phyloP scores from a whole-genome alignment of 352 stramenopile species.

The Pythium biforme region DNA sequence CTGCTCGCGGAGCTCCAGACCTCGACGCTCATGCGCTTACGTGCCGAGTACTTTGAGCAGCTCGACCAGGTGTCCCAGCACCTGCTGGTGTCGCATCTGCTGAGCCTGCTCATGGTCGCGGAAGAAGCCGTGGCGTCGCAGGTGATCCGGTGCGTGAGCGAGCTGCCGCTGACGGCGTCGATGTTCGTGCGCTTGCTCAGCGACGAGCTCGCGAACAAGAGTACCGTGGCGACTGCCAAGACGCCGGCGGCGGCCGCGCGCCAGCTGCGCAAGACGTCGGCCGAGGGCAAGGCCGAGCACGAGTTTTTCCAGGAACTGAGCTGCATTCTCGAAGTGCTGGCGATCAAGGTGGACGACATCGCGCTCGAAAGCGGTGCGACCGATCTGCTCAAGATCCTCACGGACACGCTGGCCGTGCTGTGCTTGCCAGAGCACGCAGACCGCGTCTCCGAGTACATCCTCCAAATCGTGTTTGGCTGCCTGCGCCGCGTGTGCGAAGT shows the following conservation, averaged over 20 bases:
- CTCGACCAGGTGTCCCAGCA: slow-evolving; percentile 56
- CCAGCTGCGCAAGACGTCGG: slow-evolving; percentile 7
- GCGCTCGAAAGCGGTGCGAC: slow-evolving; percentile 29
- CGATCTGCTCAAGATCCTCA: slow-evolving; percentile 51
- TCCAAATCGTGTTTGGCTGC: slow-evolving; percentile 78
- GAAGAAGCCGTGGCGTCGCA: slow-evolving; percentile 60
- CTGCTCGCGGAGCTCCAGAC: slow-evolving; percentile 40
- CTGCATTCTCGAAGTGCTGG: slow-evolving; percentile 76
- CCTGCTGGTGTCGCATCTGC: slow-evolving; percentile 42
- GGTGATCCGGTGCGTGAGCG: slow-evolving; percentile 51
- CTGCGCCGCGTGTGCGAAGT: slow-evolving; percentile 71
- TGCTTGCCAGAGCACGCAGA: slow-evolving; percentile 49
- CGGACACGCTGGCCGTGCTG: slow-evolving; percentile 57
- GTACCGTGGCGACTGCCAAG: slow-evolving; percentile 6
- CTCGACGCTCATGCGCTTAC: slow-evolving; percentile 40
- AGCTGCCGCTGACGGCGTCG: slow-evolving; percentile 45
- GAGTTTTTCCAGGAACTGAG: slow-evolving; percentile 53
- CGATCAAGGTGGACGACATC: slow-evolving; percentile 59
- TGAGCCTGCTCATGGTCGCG: slow-evolving; percentile 57
- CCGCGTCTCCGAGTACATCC: slow-evolving; percentile 74
- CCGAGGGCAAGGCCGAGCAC: slow-evolving; percentile 18
- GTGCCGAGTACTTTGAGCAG: slow-evolving; percentile 37
- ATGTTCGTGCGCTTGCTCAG: slow-evolving; percentile 58
- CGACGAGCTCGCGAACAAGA: slow-evolving; percentile 39
- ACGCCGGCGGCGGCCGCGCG: slow-evolving; percentile 15